A percentile compares a stretch with the other conserved stretches of the same genome.
phyloP scores from a whole-genome alignment of 208 protist species.

The Leishmania turanica region DNA sequence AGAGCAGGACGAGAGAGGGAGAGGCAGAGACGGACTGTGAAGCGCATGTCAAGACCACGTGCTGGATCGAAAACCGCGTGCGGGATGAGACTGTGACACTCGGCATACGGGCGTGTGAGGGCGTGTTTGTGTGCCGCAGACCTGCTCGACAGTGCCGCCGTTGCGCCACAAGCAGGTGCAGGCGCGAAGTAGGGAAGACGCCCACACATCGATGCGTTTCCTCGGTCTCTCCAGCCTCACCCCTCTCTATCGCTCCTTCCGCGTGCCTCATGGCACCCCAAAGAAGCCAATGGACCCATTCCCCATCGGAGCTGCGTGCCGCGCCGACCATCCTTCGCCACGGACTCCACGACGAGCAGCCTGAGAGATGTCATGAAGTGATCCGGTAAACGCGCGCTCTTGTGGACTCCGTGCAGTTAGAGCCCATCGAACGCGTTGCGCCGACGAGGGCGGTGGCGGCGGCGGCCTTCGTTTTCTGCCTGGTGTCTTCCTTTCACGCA shows the following conservation, averaged over 20 bases:
- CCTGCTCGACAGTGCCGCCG: not conserved
- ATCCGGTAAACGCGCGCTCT: not conserved
- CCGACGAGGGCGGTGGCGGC: not conserved
- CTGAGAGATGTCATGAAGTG: not conserved
- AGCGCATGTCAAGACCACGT: not conserved
- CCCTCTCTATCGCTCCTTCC: not conserved
- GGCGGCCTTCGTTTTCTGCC: not conserved
- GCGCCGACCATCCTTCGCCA: not conserved
- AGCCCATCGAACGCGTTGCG: not conserved
- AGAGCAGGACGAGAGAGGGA: not conserved
- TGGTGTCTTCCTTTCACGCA: not conserved
- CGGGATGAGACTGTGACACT: not conserved
- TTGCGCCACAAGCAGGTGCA: not conserved
- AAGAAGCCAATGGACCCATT: not conserved
- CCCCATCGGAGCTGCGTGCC: not conserved
- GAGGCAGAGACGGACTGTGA: not conserved
- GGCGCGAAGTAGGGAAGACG: not conserved
- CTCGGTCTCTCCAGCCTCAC: not conserved
- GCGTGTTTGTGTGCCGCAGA: not conserved
- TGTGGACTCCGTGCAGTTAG: not conserved
- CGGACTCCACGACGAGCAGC: not conserved
- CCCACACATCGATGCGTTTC: not conserved
- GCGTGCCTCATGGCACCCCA: not conserved
- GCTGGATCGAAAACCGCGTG: not conserved
- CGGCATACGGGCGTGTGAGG: not conserved